Conservation (phyloP, 2,329 filamentous ascomycete species). For the Fusarium heterosporum region DNA sequence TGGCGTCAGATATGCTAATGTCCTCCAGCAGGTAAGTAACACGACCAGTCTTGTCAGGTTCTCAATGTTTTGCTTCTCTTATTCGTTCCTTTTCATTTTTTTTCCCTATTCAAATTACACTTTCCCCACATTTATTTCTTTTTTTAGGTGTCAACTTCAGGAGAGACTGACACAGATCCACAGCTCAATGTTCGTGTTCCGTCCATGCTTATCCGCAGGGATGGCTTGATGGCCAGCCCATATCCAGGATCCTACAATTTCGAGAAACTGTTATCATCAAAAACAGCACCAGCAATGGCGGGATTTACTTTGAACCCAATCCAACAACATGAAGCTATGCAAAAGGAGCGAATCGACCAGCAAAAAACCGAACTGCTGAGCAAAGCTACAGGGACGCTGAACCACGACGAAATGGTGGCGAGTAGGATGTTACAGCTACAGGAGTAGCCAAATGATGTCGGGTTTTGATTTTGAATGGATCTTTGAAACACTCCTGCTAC, state of each 20-base stretch:
- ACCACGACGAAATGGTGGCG: constrained; percentile 54
- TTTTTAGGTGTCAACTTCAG: constrained; percentile 28
- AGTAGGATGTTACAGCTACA: constrained; percentile 52
- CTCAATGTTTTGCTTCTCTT: background rate
- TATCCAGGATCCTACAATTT: constrained; percentile 58
- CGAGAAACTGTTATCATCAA: constrained; percentile 59
- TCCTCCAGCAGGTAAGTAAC: constrained; percentile 63
- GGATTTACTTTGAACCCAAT: constrained; percentile 58
- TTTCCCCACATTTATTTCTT: constrained; percentile 14
- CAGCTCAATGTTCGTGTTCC: constrained; percentile 70
- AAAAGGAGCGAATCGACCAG: constrained; percentile 58
- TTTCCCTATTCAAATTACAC: background rate
- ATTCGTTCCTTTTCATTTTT: constrained; percentile 1
- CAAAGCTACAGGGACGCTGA: constrained; percentile 54
- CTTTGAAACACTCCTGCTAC: background rate
- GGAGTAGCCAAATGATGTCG: background rate
- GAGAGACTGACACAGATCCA: constrained; percentile 20
- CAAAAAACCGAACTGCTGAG: constrained; percentile 57
- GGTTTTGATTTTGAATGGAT: background rate
- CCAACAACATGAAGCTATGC: constrained; percentile 61
- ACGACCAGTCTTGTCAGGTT: background rate
- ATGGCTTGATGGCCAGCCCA: constrained; percentile 61
- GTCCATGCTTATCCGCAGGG: constrained; percentile 70
- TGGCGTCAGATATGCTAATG: constrained; percentile 69
- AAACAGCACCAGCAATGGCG: constrained; percentile 50